A percentile compares a stretch with the other conserved stretches of the same genome.
Conservation (phyloP, 2,329 filamentous ascomycete genomes). For the Dactylella cylindrospora region DNA sequence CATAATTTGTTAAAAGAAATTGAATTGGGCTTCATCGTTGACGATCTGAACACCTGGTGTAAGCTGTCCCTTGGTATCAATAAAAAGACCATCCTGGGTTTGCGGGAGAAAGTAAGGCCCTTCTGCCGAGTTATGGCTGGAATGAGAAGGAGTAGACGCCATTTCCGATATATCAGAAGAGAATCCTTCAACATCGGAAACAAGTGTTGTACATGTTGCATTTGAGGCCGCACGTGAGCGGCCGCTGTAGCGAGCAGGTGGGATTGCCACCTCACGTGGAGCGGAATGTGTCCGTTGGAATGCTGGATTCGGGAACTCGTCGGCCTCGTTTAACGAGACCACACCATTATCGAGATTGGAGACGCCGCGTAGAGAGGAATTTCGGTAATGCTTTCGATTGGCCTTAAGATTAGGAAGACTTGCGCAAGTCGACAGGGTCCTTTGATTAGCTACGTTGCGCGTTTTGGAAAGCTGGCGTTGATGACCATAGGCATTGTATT, state of each 20-base stretch:
- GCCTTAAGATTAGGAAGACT: constrained; percentile 41
- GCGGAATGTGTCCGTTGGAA: constrained; percentile 23
- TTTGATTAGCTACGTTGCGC: constrained; percentile 23
- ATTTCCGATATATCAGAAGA: constrained; percentile 38
- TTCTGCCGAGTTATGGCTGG: constrained; percentile 38
- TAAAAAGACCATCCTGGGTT: constrained; percentile 27
- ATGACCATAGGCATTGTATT: constrained; percentile 37
- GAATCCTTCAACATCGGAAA: constrained; percentile 39
- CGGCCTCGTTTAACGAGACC: constrained; percentile 33
- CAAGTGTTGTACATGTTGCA: constrained; percentile 43
- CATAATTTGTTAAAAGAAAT: constrained; percentile 28
- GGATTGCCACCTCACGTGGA: constrained; percentile 41
- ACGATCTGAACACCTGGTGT: constrained; percentile 20
- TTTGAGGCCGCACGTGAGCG: constrained; percentile 43
- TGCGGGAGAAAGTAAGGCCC: constrained; percentile 31
- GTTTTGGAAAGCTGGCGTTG: constrained; percentile 37
- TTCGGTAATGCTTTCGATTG: constrained; percentile 33
- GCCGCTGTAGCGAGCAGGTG: constrained; percentile 36
- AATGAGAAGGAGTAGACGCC: constrained; percentile 40
- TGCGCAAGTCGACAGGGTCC: constrained; percentile 31
- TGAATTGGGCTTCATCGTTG: constrained; percentile 39
- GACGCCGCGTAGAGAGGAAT: constrained; percentile 29
- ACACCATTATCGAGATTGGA: constrained; percentile 38
- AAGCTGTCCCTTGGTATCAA: constrained; percentile 26
- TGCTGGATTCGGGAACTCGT: constrained; percentile 15